phyloP scores from a whole-genome alignment of 352 stramenopile genomes.

The Phytophthora cryptogea region DNA sequence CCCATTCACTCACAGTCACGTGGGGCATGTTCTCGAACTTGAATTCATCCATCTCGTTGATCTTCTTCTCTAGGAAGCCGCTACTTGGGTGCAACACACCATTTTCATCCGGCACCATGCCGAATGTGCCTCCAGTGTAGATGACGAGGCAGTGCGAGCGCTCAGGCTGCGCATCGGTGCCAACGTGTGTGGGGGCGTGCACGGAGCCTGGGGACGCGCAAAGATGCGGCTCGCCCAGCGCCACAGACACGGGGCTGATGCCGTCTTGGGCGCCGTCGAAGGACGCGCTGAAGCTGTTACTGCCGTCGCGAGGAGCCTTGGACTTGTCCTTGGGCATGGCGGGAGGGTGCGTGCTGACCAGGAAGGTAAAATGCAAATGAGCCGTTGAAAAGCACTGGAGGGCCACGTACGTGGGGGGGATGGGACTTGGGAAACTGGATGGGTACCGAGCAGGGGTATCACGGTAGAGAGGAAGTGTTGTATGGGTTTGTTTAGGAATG shows the following conservation, averaged over 20 bases:
- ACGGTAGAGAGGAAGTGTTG: neutral
- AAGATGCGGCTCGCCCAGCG: conserved; percentile 30
- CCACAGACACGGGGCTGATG: conserved; percentile 38
- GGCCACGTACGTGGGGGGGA: neutral
- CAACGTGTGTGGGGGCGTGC: conserved; percentile 19
- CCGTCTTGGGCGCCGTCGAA: conserved; percentile 36
- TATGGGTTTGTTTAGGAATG: neutral
- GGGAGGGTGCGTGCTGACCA: neutral
- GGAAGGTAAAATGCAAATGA: conserved; percentile 13
- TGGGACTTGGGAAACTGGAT: conserved; percentile 3
- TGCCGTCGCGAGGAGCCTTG: conserved; percentile 23
- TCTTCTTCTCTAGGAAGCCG: conserved; percentile 90
- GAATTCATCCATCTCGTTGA: conserved; percentile 89
- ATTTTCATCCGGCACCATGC: conserved; percentile 81
- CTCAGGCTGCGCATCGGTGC: conserved; percentile 29
- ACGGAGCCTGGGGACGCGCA: conserved; percentile 32
- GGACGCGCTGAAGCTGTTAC: conserved; percentile 31
- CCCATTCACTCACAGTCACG: conserved; percentile 80
- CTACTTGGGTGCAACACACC: conserved; percentile 84
- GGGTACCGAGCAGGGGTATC: neutral
- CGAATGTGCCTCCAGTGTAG: conserved; percentile 93
- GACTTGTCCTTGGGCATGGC: conserved; percentile 30
- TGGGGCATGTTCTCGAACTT: conserved; percentile 79
- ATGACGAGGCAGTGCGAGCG: conserved; percentile 82
- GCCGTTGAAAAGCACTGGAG: neutral